Base-by-base conservation (phyloP, 176 grass and related monocot species). In the Oropetium thomaeum region DNA sequence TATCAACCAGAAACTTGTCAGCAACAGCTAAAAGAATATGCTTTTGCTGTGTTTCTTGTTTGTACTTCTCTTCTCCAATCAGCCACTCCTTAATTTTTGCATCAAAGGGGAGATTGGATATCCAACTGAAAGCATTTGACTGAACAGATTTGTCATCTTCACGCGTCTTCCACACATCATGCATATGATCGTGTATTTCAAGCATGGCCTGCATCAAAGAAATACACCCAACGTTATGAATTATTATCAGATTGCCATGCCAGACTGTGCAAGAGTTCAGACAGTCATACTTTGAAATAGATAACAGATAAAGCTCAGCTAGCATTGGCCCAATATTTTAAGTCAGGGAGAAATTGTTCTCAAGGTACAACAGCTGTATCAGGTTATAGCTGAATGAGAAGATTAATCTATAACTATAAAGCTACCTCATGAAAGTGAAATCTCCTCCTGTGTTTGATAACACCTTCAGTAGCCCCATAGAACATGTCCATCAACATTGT, bases 401-500 rank as follows among this genome's bases (percentile, higher is more conserved):
- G 41, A 51, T 35, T 22, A 62, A 67, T 47, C 44, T 14, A 34
- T 54, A 59, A 16, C 67, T 62, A 0, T 45, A 41, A 29, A 81
- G n/a, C 86, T 71, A 93, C 94, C 95, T 98, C 95, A 43, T 98
- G 95, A 86, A 98, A 98, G 60, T 94, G 95, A 87, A 94, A 93
- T 44, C 95, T 78, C 35, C 88, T 89, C 81, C 86, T 82, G 66
- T 94, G 91, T 65, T 94, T 93, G 83, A 98, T 81, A 42, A 94
- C 81, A 85, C 86, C 88, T 90, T 92, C 70, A 22, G 86, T 98
- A 35, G 95, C 84, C 71, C 86, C 79, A 65, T 93, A 98, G 76
- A 98, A 92, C 91, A 98, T 93, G 79, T 94, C 95, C 91, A 98
- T 98, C 71, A 98, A 45, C 95, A 98, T 98, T 67, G 95, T 98